Conservation (phyloP, 192 early-diverging fungal genomes). For the Gaertneriomyces sp. region DNA sequence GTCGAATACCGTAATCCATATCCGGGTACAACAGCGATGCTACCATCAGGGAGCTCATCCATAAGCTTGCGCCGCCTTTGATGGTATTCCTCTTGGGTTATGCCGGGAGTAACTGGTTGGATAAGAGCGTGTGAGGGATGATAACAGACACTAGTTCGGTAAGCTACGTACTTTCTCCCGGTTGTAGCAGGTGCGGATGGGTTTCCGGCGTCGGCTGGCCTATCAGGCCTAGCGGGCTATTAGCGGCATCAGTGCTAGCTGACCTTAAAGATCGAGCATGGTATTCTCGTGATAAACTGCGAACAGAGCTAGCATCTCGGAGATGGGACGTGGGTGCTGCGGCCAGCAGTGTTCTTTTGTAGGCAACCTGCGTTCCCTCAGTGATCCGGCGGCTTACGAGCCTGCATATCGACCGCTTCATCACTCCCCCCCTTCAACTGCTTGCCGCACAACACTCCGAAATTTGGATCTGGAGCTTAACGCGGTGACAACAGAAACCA, state of each 20-base stretch:
- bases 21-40: constrained; percentile 67
- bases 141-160: constrained; percentile 9
- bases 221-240: constrained; percentile 6
- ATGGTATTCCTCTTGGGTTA: constrained; percentile 73
- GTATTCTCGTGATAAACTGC: too few relatives aligned
- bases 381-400: too few relatives aligned
- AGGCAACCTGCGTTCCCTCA: too few relatives aligned
- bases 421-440: too few relatives aligned
- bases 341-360: too few relatives aligned
- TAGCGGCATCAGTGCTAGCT: not conserved
- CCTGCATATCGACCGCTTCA: too few relatives aligned
- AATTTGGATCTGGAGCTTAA: too few relatives aligned
- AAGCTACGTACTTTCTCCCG: constrained; percentile 54
- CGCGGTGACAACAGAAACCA: too few relatives aligned
- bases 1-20: constrained; percentile 79
- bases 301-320: too few relatives aligned
- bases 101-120: constrained; percentile 67
- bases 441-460: too few relatives aligned
- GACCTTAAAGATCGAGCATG: too few relatives aligned
- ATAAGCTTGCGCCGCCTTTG: constrained; percentile 65
- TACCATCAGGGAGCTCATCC: constrained; percentile 48
- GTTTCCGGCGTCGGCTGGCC: constrained; percentile 82
- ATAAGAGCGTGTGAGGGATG: constrained; percentile 14
- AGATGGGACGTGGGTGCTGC: too few relatives aligned
- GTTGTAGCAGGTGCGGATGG: constrained; percentile 77